Base-by-base conservation (phyloP, 2,329 filamentous ascomycete species). In the Venturia asperata region DNA sequence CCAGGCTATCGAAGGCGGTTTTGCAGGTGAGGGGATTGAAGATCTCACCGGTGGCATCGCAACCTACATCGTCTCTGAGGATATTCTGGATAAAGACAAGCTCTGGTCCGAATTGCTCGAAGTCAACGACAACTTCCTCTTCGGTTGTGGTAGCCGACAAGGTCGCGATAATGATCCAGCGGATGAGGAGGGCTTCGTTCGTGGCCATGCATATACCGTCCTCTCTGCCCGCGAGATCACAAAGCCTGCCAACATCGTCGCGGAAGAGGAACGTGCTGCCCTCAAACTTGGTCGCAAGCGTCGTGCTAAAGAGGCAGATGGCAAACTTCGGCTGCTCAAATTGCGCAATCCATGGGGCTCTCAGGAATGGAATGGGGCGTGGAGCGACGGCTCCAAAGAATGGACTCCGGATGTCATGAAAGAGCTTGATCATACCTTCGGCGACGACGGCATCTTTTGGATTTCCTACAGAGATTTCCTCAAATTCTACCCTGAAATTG, bases 61-160 rank as follows among this genome's bases (percentile, higher is more conserved):
- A 0, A 87, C 84, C 0, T 85, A 88, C 70, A 76, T 91, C 34
- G 78, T 87, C 62, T 84, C 85, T 0, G 83, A 84, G 2, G 86
- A 90, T 69, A 87, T 92, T 34, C 79, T 92, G 9, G 87, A 93
- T 71, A 87, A 88, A 65, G 87, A 96, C 62, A 82, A 84, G 15
- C 92, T 96, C 70, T 96, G 91, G 92, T 83, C 0, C 83, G 89
- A 95, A 72, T 81, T 96, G 27, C 83, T 86, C 72, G 85, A 87
- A 69, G 90, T 91, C 66, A 94, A 95, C 72, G 77, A 91, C 62
- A 85, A 90, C 64, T 95, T 94, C 70, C 76, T 91, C 3, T 90
- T 90, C 70, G 87, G 85, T 17, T 87, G 84, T 69, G 85, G 49
- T 11, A 64, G 43, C 27, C 37, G 85, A 5, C 73, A 84, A 5